Base-by-base conservation (phyloP, 176 grass and related monocot genomes). In the Paspalum vaginatum region DNA sequence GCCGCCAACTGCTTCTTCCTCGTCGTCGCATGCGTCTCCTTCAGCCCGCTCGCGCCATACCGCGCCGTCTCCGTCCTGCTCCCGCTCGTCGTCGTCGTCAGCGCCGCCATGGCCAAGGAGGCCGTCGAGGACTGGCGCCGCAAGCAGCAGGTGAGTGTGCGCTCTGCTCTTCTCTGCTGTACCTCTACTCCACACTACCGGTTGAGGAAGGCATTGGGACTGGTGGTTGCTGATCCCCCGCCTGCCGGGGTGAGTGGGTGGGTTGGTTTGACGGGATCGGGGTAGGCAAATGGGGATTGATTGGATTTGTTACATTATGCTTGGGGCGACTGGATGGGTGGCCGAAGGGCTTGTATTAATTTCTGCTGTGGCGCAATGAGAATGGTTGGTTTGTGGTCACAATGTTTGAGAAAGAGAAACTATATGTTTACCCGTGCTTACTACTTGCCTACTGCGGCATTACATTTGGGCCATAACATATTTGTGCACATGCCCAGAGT, bases 1-100 rank as follows among this genome's bases (percentile, higher is more conserved):
- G 94, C 91, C 64, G 94, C 94, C 15, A 97, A 97, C 84, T 92
- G 91, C 63, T 97, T 92, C 80, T 97, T 97, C 73, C 83, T 97
- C 65, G 54, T 97, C 25, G 76, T 93, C 7, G 94, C 89, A 12
- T 90, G 83, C 76, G 81, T 97, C 71, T 86, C 89, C 62, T 92
- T 94, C 75, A 97, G 87, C 70, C 83, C 94, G 15, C 78, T 97
- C 56, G 94, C 91, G 59, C 94, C 94, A 1, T 97, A 97, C 84
- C 81, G 85, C 10, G 94, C 89, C 3, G 89, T 90, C 40, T 94
- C 91, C 79, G 89, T 87, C n/a, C 89, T 97, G 20, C 84, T 97
- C 61, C 94, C 94, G 22, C 88, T 97, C n/a, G 61, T 94, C 38
- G 85, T 94, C 54, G 94, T 97, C 57, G 78, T 97, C 69, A 78